Percentiles rank a stretch among this genome's conserved stretches.
Evolutionary conservation across 2,329 filamentous ascomycete species (phyloP).

Genomic region (Colletotrichum magnum): DNA sequence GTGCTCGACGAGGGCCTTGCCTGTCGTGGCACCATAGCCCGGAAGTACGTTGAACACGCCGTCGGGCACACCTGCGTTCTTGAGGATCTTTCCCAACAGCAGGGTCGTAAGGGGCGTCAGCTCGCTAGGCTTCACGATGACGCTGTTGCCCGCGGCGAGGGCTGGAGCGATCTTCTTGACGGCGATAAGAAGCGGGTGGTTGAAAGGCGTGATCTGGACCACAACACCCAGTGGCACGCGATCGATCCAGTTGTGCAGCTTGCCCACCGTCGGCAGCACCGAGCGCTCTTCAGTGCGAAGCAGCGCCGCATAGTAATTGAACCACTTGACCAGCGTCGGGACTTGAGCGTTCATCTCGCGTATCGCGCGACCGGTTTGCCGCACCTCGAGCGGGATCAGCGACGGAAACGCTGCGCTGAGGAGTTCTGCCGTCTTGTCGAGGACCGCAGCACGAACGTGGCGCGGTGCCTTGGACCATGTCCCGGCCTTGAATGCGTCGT

Average conservation of each 20-base stretch:
- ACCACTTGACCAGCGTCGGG: constrained; percentile 76
- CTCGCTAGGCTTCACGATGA: constrained; percentile 75
- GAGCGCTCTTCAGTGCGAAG: constrained; percentile 77
- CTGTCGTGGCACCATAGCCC: constrained; percentile 67
- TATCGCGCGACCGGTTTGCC: constrained; percentile 76
- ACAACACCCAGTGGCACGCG: constrained; percentile 71
- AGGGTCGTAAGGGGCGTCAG: constrained; percentile 74
- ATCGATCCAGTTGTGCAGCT: constrained; percentile 70
- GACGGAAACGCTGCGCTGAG: constrained; percentile 66
- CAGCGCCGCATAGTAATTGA: constrained; percentile 78
- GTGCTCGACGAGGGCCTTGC: constrained; percentile 67
- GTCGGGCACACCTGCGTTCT: constrained; percentile 77
- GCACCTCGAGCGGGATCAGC: constrained; percentile 75
- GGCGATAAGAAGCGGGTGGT: constrained; percentile 70
- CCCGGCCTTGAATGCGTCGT: constrained; percentile 63
- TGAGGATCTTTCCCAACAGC: constrained; percentile 70
- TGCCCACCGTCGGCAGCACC: constrained; percentile 75
- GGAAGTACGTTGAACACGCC: constrained; percentile 77
- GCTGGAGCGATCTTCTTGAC: constrained; percentile 74
- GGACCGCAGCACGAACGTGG: constrained; percentile 71
- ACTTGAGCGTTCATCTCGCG: constrained; percentile 81
- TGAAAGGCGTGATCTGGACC: constrained; percentile 70
- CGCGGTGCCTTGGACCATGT: constrained; percentile 70
- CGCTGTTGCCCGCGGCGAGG: constrained; percentile 70
- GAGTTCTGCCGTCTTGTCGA: constrained; percentile 71